Base-by-base conservation (phyloP, 192 early-diverging fungal genomes). In the Backusella tuberculispora region DNA sequence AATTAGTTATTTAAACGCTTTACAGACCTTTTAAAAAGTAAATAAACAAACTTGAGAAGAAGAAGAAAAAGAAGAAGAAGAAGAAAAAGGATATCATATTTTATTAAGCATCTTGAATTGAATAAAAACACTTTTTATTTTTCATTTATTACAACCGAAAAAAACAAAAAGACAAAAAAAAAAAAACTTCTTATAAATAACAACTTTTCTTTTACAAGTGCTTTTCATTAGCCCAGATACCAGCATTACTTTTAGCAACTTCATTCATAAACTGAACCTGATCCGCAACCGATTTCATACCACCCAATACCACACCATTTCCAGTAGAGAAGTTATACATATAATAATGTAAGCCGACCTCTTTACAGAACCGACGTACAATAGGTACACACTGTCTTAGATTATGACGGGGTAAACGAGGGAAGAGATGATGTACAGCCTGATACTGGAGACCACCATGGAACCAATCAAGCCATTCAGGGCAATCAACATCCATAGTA, bases 391-490 rank as follows among this genome's bases (percentile, higher is more conserved):
- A 87, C 0, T 68, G 38, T 50, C 91, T 83, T 40, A 99, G 85
- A 79, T 97, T 95, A 83, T 97, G 95, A 38, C 97, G 89, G 6
- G 97, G 96, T 24, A 96, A 79, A 44, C 97, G 90, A 69, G 97
- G 97, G 80, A 95, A 99, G 41, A 99, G 81, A 81, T 99, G 97
- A 85, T 99, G 97, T 40, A 92, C 91, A n/a, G 93, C 92, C 82
- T 99, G 97, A 86, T 90, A 99, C 82, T 98, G 97, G 24, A 98
- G 86, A 2, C 96, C 97, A 69, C 97, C 97, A 74, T 99, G 97
- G 89, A 97, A 95, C 95, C 95, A 97, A 81, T 99, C 97, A 56
- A 99, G 72, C 93, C 93, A 97, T 71, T 78, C 80, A 21, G 96
- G 93, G 82, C 97, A 99, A 77, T 95, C 93, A 0, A 99, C 95